Conservation (phyloP, 371 early-diverging fungal species). For the Ordospora colligata region DNA sequence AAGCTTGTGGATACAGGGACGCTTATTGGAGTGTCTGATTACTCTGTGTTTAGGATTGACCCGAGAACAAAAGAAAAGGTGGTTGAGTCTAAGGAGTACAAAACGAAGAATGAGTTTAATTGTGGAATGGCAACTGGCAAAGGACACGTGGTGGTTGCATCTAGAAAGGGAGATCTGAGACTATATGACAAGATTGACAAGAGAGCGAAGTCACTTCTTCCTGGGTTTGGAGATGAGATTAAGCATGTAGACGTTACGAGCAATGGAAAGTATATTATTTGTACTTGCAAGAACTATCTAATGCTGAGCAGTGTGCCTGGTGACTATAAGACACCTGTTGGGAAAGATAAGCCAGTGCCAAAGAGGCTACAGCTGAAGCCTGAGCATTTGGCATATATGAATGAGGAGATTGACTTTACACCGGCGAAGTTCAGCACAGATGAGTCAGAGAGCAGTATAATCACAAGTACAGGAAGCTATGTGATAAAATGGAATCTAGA, state of each 20-base stretch:
- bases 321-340: slow-evolving; percentile 50
- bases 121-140: slow-evolving; percentile 68
- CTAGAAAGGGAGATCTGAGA: slow-evolving; percentile 75
- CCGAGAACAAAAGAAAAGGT: slow-evolving; percentile 64
- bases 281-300: slow-evolving; percentile 76
- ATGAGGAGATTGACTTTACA: slow-evolving; percentile 68
- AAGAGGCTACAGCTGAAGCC: slow-evolving; percentile 72
- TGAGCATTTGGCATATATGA: slow-evolving; percentile 75
- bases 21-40: slow-evolving; percentile 70
- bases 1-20: slow-evolving; percentile 67
- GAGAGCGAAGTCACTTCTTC: slow-evolving; percentile 74
- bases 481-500: slow-evolving; percentile 83
- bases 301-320: slow-evolving; percentile 65
- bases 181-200: slow-evolving; percentile 70
- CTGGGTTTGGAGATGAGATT: slow-evolving; percentile 76
- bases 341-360: slow-evolving; percentile 66
- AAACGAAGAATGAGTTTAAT: slow-evolving; percentile 63
- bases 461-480: slow-evolving; percentile 74
- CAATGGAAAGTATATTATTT: slow-evolving; percentile 72
- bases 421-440: slow-evolving; percentile 79
- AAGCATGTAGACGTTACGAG: slow-evolving; percentile 76
- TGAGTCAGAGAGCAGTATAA: slow-evolving; percentile 67
- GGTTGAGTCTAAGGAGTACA: slow-evolving; percentile 55
- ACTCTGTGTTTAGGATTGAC: slow-evolving; percentile 75
- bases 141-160: slow-evolving; percentile 74